phyloP scores from a whole-genome alignment of 164 flowering plant species.

The Warburgia ugandensis region DNA sequence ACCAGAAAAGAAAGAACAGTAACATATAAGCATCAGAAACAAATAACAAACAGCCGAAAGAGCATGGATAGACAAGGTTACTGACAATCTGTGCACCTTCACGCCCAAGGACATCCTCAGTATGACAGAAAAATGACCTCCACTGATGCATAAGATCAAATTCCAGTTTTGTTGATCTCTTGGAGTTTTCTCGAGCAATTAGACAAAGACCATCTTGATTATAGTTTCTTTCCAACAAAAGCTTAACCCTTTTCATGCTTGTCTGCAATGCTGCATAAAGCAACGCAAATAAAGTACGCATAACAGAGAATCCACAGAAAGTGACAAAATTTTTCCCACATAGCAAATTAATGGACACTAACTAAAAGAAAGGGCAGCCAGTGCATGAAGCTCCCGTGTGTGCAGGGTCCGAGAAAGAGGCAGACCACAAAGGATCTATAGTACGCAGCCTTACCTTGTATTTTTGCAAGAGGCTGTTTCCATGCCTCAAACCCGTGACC shows the following conservation, averaged over 20 bases:
- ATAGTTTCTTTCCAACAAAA: conserved; percentile 34
- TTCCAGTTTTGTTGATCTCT: conserved; percentile 35
- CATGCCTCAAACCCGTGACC: no score
- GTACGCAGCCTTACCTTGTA: no score
- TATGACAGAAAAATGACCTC: conserved; percentile 69
- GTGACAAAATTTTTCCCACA: background rate
- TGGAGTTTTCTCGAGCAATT: conserved; percentile 23
- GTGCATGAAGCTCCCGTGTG: no score
- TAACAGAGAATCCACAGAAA: background rate
- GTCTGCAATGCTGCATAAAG: conserved; percentile 48
- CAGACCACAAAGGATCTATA: no score
- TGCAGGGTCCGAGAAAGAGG: no score
- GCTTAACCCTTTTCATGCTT: conserved; percentile 66
- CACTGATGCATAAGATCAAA: conserved; percentile 58
- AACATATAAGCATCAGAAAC: no score
- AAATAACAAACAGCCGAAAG: no score
- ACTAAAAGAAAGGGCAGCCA: no score
- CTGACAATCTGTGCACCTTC: conserved; percentile 77
- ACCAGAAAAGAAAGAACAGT: background rate
- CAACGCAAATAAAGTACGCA: background rate
- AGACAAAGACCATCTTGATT: conserved; percentile 17
- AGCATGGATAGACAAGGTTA: conserved; percentile 2
- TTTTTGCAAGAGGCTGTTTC: no score
- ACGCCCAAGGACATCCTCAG: conserved; percentile 42
- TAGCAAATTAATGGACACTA: background rate